These are phyloP conservation scores for Hamamelis virginiana DNA, from an alignment of 164 flowering plant genomes.

Conservation along the genomic window DNA sequence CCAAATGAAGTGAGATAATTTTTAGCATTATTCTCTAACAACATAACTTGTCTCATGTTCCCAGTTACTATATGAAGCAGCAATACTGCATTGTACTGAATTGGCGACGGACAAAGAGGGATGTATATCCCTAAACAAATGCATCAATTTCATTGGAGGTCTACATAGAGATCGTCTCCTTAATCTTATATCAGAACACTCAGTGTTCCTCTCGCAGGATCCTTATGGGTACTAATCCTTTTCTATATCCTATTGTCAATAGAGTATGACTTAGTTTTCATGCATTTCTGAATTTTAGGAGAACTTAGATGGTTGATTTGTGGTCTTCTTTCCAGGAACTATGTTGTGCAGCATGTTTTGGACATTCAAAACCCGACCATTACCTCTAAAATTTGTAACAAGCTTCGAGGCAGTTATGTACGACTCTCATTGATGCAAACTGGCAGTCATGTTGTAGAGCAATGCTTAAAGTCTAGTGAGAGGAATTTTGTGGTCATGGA, in stretches of 20 bases:
- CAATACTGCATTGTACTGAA: not conserved
- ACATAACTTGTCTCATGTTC: not conserved
- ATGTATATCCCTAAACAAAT: not conserved
- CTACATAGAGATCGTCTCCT: slow-evolving; percentile 1
- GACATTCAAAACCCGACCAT: not conserved
- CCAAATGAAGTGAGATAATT: too few species aligned
- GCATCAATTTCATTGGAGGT: slow-evolving; percentile 5
- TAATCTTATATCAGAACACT: not conserved
- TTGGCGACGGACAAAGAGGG: slow-evolving; percentile 5
- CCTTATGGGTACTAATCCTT: not conserved
- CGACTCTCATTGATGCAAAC: slow-evolving; percentile 3
- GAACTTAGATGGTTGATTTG: not conserved
- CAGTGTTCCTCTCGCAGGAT: slow-evolving; percentile 6
- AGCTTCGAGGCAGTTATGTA: not conserved
- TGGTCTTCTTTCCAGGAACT: slow-evolving; percentile 7
- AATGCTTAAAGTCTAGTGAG: not conserved
- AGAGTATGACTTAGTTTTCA: not conserved
- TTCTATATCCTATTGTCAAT: not conserved
- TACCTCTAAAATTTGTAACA: not conserved
- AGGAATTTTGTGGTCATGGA: not conserved
- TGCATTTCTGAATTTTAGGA: not conserved
- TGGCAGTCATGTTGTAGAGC: slow-evolving; percentile 16
- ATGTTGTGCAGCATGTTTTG: slow-evolving; percentile 8
- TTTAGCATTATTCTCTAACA: not conserved
- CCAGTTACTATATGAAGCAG: not conserved